phyloP scores from a whole-genome alignment of 768 basidiomycete genomes.

The Pholiota molesta region DNA sequence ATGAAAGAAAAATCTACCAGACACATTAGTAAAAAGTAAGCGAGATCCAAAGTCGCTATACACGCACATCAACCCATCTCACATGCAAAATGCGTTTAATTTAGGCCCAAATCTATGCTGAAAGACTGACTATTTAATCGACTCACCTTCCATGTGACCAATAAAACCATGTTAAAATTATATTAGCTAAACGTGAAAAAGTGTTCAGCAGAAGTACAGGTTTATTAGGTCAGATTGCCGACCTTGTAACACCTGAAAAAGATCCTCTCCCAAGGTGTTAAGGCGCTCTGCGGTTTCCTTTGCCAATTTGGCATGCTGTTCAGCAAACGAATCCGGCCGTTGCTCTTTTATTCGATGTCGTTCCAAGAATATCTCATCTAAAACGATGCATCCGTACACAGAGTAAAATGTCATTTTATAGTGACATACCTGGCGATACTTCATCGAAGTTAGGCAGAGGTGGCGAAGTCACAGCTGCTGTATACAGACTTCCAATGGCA shows the following conservation, averaged over 20 bases:
- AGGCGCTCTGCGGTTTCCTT: constrained; percentile 50
- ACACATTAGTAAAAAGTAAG: constrained; percentile 1
- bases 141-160: constrained; percentile 71
- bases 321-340: constrained; percentile 63
- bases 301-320: constrained; percentile 61
- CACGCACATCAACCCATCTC: constrained; percentile 74
- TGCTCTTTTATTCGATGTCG: constrained; percentile 46
- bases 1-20: constrained; percentile 58
- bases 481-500: constrained; percentile 77
- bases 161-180: constrained; percentile 73
- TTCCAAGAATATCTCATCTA: constrained; percentile 60
- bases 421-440: constrained; percentile 44
- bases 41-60: not conserved
- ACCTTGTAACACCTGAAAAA: constrained; percentile 70
- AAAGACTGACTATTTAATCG: constrained; percentile 1
- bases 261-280: constrained; percentile 52
- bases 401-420: not conserved
- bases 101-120: not conserved
- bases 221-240: constrained; percentile 5
- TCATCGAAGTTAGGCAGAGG: constrained; percentile 53
- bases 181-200: constrained; percentile 47
- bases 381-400: constrained; percentile 3
- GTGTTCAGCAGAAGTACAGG: not conserved
- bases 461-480: constrained; percentile 63
- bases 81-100: not conserved